These are phyloP conservation scores for Pseudogymnoascus destructans DNA, from an alignment of 2,329 filamentous ascomycete species.

Conservation along the genomic window DNA sequence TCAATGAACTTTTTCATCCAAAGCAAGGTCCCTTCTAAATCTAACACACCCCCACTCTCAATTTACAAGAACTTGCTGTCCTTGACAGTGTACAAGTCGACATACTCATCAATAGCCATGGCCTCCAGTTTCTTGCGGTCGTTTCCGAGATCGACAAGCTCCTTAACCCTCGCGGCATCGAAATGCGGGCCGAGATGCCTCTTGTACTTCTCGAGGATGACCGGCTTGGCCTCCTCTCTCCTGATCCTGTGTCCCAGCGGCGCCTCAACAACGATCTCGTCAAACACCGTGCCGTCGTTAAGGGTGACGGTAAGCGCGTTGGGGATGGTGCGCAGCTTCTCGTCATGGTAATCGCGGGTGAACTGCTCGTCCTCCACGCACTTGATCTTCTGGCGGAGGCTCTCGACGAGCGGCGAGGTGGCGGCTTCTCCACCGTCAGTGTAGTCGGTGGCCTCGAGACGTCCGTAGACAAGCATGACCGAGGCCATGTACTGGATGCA, in stretches of 20 bases:
- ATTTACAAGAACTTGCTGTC: conserved; percentile 44
- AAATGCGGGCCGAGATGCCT: conserved; percentile 81
- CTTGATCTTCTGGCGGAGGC: conserved; percentile 81
- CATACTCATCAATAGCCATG: conserved; percentile 82
- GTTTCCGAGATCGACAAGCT: conserved; percentile 69
- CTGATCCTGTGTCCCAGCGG: conserved; percentile 84
- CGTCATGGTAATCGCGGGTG: conserved; percentile 92
- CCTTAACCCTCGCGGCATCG: conserved; percentile 59
- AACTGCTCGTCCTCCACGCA: conserved; percentile 95
- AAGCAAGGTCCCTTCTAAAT: not conserved
- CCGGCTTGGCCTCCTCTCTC: conserved; percentile 92
- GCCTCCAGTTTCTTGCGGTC: conserved; percentile 63
- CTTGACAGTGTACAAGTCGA: conserved; percentile 63
- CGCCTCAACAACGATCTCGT: conserved; percentile 86
- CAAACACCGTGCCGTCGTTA: conserved; percentile 82
- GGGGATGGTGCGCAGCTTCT: conserved; percentile 84
- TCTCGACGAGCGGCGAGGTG: conserved; percentile 77
- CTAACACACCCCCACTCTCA: not conserved
- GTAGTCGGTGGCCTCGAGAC: conserved; percentile 88
- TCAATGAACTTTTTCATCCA: not conserved
- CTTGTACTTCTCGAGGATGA: conserved; percentile 92
- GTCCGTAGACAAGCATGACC: conserved; percentile 90
- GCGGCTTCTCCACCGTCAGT: conserved; percentile 85
- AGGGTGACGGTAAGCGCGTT: conserved; percentile 92
- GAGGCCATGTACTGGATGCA: conserved; percentile 99